A percentile compares a stretch with the other conserved stretches of the same genome.
Conservation (phyloP, 1,284 basidiomycete genomes). For the Ganoderma resinaceum region DNA sequence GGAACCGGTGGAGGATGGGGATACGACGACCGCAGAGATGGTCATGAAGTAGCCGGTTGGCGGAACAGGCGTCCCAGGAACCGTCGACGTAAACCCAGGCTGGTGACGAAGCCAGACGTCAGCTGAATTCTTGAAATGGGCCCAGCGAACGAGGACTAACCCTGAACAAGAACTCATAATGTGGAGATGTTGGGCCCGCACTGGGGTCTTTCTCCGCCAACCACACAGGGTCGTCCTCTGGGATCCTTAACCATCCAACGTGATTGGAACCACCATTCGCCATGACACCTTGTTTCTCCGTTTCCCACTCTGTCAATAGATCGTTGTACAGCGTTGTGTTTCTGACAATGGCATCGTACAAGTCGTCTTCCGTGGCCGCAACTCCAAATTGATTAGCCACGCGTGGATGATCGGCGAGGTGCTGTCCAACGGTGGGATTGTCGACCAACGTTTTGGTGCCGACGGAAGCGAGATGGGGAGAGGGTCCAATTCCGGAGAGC, state of each 20-base stretch:
- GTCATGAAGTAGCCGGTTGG: constrained; percentile 12
- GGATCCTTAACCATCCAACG: constrained; percentile 32
- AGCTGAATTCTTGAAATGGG: neutral
- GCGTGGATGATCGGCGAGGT: constrained; percentile 43
- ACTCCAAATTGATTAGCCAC: constrained; percentile 39
- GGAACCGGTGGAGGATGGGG: constrained; percentile 40
- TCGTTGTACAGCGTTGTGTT: constrained; percentile 33
- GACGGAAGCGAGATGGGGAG: constrained; percentile 22
- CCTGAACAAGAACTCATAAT: constrained; percentile 28
- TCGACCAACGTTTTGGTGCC: constrained; percentile 31
- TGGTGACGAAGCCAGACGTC: constrained; percentile 13
- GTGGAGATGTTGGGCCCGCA: constrained; percentile 32
- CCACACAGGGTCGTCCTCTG: constrained; percentile 14
- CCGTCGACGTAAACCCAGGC: constrained; percentile 18
- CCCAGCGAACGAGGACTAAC: neutral
- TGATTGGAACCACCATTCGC: constrained; percentile 24
- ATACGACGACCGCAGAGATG: constrained; percentile 8
- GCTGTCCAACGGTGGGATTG: constrained; percentile 28
- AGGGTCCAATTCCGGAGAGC: constrained; percentile 36
- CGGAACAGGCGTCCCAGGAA: constrained; percentile 27
- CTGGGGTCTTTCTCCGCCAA: constrained; percentile 31
- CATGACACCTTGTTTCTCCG: constrained; percentile 25
- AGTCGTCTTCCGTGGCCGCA: constrained; percentile 36
- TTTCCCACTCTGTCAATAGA: constrained; percentile 38
- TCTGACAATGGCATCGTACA: constrained; percentile 33